phyloP scores from a whole-genome alignment of 2,329 filamentous ascomycete genomes.

The Intubia oerlemansii region DNA sequence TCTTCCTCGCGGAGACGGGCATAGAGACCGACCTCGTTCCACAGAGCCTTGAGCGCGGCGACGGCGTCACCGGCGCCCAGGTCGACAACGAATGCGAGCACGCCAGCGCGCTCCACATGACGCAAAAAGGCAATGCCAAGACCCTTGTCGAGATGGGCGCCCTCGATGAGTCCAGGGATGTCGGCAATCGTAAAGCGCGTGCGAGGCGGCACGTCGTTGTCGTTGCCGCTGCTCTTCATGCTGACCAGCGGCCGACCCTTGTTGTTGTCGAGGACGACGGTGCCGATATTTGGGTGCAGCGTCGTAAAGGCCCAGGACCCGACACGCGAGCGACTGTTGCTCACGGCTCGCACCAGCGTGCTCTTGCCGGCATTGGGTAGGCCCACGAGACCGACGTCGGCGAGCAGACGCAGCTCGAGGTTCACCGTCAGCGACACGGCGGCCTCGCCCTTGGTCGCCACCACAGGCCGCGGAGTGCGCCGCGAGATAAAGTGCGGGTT shows the following conservation, averaged over 20 bases:
- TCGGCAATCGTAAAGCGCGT: slow-evolving; percentile 86
- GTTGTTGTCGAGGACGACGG: slow-evolving; percentile 77
- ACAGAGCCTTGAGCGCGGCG: slow-evolving; percentile 55
- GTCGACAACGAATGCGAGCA: slow-evolving; percentile 87
- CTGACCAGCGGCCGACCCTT: slow-evolving; percentile 43
- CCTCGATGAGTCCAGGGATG: slow-evolving; percentile 83
- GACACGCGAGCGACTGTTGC: slow-evolving; percentile 70
- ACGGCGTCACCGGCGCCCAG: slow-evolving; percentile 63
- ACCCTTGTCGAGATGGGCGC: slow-evolving; percentile 78
- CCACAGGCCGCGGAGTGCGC: slow-evolving; percentile 55
- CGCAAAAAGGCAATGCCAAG: slow-evolving; percentile 81
- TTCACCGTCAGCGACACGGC: slow-evolving; percentile 62
- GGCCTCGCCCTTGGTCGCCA: slow-evolving; percentile 68
- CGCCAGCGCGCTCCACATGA: slow-evolving; percentile 81
- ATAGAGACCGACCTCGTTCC: slow-evolving; percentile 80
- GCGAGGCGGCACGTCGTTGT: slow-evolving; percentile 28
- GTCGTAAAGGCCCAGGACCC: slow-evolving; percentile 97
- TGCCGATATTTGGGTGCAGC: slow-evolving; percentile 76
- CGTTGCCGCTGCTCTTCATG: slow-evolving; percentile 13
- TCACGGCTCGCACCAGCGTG: slow-evolving; percentile 71
- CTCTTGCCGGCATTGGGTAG: slow-evolving; percentile 93
- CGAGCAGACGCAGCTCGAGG: slow-evolving; percentile 83
- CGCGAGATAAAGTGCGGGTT: slow-evolving; percentile 83
- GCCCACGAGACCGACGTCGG: slow-evolving; percentile 85
- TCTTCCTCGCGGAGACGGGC: slow-evolving; percentile 56